phyloP scores from a whole-genome alignment of 2,329 filamentous ascomycete species.

The Rhynchosporium secalis region DNA sequence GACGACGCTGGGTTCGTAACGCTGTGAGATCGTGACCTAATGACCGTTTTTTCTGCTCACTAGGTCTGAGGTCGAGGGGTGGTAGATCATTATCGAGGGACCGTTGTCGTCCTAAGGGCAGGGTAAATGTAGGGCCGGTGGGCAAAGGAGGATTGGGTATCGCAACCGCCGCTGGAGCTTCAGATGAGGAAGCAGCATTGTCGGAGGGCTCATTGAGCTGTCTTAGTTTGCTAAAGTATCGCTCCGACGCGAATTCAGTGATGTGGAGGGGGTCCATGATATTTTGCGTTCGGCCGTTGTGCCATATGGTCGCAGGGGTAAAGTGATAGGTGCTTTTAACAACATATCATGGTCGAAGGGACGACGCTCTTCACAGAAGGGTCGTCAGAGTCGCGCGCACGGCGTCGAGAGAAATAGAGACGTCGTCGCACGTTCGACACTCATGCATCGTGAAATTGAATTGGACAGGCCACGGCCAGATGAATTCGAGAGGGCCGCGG shows the following conservation, averaged over 20 bases:
- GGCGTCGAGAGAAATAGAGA: conserved; percentile 22
- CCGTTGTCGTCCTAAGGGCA: conserved; percentile 37
- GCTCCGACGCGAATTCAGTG: conserved; percentile 66
- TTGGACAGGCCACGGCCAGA: conserved; percentile 16
- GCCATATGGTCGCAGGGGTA: conserved; percentile 36
- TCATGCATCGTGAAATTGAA: conserved; percentile 34
- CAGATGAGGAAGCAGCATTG: conserved; percentile 41
- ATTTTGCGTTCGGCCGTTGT: conserved; percentile 36
- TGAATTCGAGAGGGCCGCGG: conserved; percentile 13
- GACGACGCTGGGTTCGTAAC: conserved; percentile 37
- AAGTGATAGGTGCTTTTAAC: conserved; percentile 27
- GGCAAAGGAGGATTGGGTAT: conserved; percentile 6
- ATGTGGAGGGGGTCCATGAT: conserved; percentile 62
- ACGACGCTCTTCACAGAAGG: conserved; percentile 28
- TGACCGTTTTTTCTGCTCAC: conserved; percentile 40
- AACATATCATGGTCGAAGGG: conserved; percentile 36
- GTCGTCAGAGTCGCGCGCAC: conserved; percentile 28
- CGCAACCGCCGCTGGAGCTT: conserved; percentile 28
- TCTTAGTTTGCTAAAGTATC: conserved; percentile 62
- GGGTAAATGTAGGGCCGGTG: conserved; percentile 31
- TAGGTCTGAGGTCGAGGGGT: conserved; percentile 28
- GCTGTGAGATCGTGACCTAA: conserved; percentile 39
- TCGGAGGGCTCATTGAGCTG: conserved; percentile 50
- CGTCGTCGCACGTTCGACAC: conserved; percentile 32
- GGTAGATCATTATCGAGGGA: conserved; percentile 29